Conservation (phyloP, 768 basidiomycete species). For the Punctularia strigosozonata region DNA sequence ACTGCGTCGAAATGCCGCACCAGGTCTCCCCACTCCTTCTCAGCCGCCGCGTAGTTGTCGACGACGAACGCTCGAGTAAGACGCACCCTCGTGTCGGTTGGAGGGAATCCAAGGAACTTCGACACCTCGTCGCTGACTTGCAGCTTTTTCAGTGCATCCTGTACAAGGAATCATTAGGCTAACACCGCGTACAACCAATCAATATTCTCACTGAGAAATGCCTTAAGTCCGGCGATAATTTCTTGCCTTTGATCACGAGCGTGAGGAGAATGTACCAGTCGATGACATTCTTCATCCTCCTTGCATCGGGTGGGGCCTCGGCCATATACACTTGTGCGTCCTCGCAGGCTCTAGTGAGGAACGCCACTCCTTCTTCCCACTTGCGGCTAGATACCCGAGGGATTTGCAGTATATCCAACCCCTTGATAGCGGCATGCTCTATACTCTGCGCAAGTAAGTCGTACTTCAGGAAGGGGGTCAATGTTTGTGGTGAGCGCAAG, state of each 20-base stretch:
- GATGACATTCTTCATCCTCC: constrained; percentile 45
- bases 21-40: constrained; percentile 34
- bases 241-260: constrained; percentile 37
- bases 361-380: constrained; percentile 51
- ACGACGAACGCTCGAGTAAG: constrained; percentile 40
- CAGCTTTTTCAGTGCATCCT: constrained; percentile 29
- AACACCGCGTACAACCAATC: not conserved
- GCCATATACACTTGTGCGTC: constrained; percentile 45
- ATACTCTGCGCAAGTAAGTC: constrained; percentile 51
- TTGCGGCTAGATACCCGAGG: constrained; percentile 20
- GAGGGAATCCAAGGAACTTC: constrained; percentile 29
- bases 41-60: constrained; percentile 29
- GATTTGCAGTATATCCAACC: constrained; percentile 34
- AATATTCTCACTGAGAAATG: constrained; percentile 43
- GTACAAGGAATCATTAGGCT: constrained; percentile 2
- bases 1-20: constrained; percentile 24
- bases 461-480: constrained; percentile 42
- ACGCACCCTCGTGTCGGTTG: constrained; percentile 40
- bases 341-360: constrained; percentile 46
- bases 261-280: constrained; percentile 49
- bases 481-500: constrained; percentile 40
- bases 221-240: constrained; percentile 33
- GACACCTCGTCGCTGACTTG: constrained; percentile 42
- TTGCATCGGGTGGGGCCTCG: constrained; percentile 49
- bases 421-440: constrained; percentile 47